These are phyloP conservation scores for Chytriomyces confervae DNA, from an alignment of 192 early-diverging fungal genomes.

Conservation along the genomic window DNA sequence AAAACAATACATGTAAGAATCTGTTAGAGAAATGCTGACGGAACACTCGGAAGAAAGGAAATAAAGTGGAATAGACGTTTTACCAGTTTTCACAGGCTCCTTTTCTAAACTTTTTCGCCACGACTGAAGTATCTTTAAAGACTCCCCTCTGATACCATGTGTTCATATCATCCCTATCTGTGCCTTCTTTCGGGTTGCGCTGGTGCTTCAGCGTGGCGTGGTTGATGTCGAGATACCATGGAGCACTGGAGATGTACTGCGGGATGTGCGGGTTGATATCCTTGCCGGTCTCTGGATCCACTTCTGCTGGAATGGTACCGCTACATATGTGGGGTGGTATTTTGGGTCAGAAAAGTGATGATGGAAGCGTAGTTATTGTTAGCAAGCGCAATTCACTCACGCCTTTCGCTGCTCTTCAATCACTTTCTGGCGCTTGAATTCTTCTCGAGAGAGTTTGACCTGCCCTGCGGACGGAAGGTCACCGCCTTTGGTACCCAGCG, in stretches of 20 bases:
- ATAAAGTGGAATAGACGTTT: not conserved
- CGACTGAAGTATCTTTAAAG: conserved; percentile 30
- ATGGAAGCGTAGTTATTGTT: not conserved
- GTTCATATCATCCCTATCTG: conserved; percentile 47
- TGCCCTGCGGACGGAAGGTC: conserved; percentile 28
- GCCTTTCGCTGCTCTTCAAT: conserved; percentile 96
- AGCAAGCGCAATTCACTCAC: conserved; percentile 41
- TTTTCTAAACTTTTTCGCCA: conserved; percentile 88
- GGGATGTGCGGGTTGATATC: conserved; percentile 99
- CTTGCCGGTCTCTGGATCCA: conserved; percentile 70
- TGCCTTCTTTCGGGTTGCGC: conserved; percentile 46
- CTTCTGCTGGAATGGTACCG: conserved; percentile 56
- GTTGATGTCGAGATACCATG: conserved; percentile 72
- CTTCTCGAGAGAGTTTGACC: conserved; percentile 85
- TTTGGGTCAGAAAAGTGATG: conserved; percentile 7
- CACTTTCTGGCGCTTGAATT: conserved; percentile 93
- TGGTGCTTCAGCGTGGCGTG: conserved; percentile 89
- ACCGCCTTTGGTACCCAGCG: conserved; percentile 12
- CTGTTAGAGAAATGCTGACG: not conserved
- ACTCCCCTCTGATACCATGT: conserved; percentile 83
- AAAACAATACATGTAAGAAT: not conserved
- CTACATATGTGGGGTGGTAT: conserved; percentile 16
- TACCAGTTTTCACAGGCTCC: conserved; percentile 96
- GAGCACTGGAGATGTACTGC: conserved; percentile 81
- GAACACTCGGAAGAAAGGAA: too few species aligned